Conservation (phyloP, 805 yeast species). For the Sugiyamaella americana region DNA sequence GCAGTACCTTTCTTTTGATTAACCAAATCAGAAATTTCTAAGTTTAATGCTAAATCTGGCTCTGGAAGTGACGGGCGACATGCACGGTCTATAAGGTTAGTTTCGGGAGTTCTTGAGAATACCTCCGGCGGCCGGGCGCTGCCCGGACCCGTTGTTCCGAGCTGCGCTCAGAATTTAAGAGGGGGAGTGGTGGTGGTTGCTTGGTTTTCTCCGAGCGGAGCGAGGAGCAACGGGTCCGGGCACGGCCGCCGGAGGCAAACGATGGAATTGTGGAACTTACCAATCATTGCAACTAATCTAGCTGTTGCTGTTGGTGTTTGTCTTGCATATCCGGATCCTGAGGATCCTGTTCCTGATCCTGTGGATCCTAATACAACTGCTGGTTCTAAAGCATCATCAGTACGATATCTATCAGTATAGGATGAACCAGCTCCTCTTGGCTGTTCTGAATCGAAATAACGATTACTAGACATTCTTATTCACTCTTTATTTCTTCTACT, state of each 20-base stretch:
- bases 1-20: constrained; percentile 79
- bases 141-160: neutral
- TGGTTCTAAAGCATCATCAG: constrained; percentile 16
- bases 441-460: neutral
- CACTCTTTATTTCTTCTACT: too few species aligned
- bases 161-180: constrained; percentile 2
- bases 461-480: neutral
- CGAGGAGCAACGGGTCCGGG: neutral
- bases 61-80: constrained; percentile 75
- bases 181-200: too few species aligned
- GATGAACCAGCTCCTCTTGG: constrained; percentile 17
- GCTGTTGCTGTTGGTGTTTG: constrained; percentile 15
- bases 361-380: neutral
- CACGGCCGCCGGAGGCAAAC: neutral
- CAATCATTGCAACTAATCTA: constrained; percentile 24
- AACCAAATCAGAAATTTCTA: constrained; percentile 89
- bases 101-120: neutral
- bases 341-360: neutral
- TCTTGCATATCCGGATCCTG: constrained; percentile 2
- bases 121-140: neutral
- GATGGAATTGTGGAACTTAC: constrained; percentile 13
- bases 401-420: constrained; percentile 30
- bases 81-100: constrained; percentile 53
- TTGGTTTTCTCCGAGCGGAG: too few species aligned
- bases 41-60: constrained; percentile 81